Conservation (phyloP, 495 filamentous ascomycete species). For the Choiromyces venosus region DNA sequence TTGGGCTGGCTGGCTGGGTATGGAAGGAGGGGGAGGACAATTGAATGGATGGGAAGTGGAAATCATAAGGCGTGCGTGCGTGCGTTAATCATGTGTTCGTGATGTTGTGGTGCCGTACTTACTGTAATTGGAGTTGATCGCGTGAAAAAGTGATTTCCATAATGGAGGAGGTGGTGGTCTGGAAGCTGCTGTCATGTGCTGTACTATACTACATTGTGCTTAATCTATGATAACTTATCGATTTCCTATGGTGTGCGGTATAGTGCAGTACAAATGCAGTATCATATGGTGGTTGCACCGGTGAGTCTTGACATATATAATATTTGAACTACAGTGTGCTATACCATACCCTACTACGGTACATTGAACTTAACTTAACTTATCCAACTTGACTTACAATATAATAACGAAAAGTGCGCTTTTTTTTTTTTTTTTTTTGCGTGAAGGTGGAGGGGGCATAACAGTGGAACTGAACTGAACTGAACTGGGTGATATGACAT, state of each 20-base stretch:
- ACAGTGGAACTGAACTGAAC: not conserved
- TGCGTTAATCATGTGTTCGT: not conserved
- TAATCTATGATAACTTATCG: not conserved
- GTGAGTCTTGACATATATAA: not conserved
- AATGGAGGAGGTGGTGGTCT: not conserved
- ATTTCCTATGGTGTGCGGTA: not conserved
- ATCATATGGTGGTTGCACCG: not conserved
- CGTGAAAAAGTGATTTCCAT: too few relatives aligned
- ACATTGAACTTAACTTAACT: not conserved
- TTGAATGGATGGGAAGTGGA: too few relatives aligned
- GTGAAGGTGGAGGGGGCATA: too few relatives aligned
- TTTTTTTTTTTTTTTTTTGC: slow-evolving; percentile 5
- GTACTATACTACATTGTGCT: not conserved
- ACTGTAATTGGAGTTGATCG: not conserved
- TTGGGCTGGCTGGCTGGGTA: too few relatives aligned
- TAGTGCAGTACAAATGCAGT: too few relatives aligned
- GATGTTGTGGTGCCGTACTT: not conserved
- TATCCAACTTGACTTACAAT: slow-evolving; percentile 1
- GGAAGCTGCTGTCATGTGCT: not conserved
- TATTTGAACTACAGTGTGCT: not conserved
- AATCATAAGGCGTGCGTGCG: not conserved
- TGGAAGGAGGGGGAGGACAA: too few relatives aligned
- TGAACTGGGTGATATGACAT: not conserved
- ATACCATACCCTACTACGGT: not conserved
- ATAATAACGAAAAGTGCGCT: not conserved